These are phyloP conservation scores for Rubia occidens DNA, from an alignment of 305 asterid species.

Conservation along the genomic window DNA sequence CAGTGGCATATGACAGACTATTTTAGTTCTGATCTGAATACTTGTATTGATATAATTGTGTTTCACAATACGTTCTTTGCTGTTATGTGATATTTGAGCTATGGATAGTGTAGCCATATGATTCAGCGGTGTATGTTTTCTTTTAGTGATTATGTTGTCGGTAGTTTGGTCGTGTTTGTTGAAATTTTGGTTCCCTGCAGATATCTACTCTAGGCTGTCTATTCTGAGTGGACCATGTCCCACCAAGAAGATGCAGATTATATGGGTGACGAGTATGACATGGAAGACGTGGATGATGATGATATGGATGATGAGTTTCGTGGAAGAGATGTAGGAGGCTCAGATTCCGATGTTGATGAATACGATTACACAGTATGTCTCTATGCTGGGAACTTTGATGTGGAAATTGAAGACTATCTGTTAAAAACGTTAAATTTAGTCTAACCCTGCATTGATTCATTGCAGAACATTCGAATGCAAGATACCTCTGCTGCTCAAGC, in stretches of 20 bases:
- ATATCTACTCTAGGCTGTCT: constrained; percentile 17
- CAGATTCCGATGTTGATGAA: constrained; percentile 78
- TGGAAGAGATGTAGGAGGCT: constrained; percentile 41
- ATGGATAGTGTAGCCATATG: background rate
- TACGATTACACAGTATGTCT: constrained; percentile 54
- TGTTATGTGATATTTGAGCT: background rate
- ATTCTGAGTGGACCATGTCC: constrained; percentile 45
- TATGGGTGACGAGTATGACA: constrained; percentile 70
- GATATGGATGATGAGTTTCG: constrained; percentile 45
- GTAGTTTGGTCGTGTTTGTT: background rate
- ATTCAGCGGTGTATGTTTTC: background rate
- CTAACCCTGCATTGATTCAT: constrained; percentile 3
- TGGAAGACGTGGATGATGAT: constrained; percentile 64
- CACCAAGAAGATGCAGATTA: constrained; percentile 52
- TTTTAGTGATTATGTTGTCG: background rate
- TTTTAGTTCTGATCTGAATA: background rate
- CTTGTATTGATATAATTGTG: background rate
- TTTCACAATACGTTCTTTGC: background rate
- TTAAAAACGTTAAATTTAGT: background rate
- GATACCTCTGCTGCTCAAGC: constrained; percentile 94
- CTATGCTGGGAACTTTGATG: background rate
- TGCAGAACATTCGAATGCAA: constrained; percentile 43
- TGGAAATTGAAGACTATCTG: background rate
- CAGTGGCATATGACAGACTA: background rate
- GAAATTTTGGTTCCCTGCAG: background rate